Evolutionary conservation across 2,329 filamentous ascomycete species (phyloP), one percentile per base, ranked within the genome.

Genomic region (Diaporthe humulicola): DNA sequence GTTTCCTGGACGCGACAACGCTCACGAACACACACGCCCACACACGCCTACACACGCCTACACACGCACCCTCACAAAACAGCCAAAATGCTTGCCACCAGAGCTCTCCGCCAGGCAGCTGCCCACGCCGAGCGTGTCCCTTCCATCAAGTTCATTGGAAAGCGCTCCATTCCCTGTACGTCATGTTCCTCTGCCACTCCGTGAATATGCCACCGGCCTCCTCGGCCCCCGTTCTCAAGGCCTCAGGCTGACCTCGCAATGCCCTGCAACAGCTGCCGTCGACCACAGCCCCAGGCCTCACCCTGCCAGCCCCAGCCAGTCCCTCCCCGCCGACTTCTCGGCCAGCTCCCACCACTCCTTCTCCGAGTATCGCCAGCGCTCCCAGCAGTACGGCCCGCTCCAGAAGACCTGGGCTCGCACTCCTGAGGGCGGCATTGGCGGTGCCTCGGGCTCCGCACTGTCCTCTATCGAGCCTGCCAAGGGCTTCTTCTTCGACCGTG

Each of bases 401-500:
- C 89, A 89, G 84, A 90, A 90, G 85, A 87, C 87, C 61, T 84
- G 84, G 77, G 79, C 78, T 74, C 75, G 76, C 74, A 79, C 79
- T 5, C 79, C 78, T 40, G 79, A 77, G 56, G 76, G 76, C 48
- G 87, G 87, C 78, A 83, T 90, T 76, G 94, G 94, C 78, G 90
- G 90, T 79, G 83, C 87, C 73, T 84, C 93, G 14, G 96, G 95
- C 73, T 86, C 91, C 76, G 87, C 92, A 50, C 88, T 98, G 15
- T 96, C 96, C 61, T 86, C 94, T 17, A 88, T 98, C 76, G 83
- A 89, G 78, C 89, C 96, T 50, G 89, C 89, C 75, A 85, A 91
- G 80, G 96, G 96, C 79, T 87, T 95, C 83, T 95, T 90, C 85
- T 98, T 98, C 83, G 97, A 98, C 85, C 92, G 95, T 79, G 94